Evolutionary conservation across 2,329 filamentous ascomycete species (phyloP), one percentile per base, ranked within the genome.

Genomic region (Myriosclerotinia duriaeana): DNA sequence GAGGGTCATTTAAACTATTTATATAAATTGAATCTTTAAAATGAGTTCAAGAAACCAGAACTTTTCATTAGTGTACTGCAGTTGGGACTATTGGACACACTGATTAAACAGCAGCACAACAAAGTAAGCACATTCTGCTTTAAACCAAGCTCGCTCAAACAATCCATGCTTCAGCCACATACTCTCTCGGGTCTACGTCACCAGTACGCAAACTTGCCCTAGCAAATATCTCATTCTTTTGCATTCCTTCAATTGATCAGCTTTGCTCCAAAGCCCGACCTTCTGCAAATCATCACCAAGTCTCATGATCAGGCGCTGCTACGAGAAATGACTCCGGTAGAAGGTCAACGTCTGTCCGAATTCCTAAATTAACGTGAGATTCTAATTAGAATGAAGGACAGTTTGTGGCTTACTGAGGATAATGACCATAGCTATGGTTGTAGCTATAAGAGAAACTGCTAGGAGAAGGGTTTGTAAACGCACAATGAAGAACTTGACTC

Each of bases 401-500:
- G 12, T 38, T 2, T 26, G 20, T 50, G 17, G 42, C 56, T 60
- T 48, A 60, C 56, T 60, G 20, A 44, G 44, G 8, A 42, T 17
- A 38, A 60, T 48, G 20, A 8, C 44, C 14, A 50, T 26, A 36
- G 42, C 30, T 11, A 36, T 50, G 20, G 22, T n/a, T 8, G 4
- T 34, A 15, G 22, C 20, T n/a, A 60, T 50, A 17, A 60, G 6
- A 60, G 30, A 60, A 36, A 60, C 12, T 50, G 44, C 44, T 20
- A 60, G 42, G 56, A 60, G 56, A 6, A 50, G n/a, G 30, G 2
- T 22, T 38, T 20, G 56, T 34, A 60, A 30, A 26, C 56, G 56
- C 56, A 60, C 50, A 14, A 12, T 38, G 42, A 26, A 38, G 12
- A 38, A 20, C 38, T 3, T 50, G 34, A 38, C 9, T 60, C 5